phyloP scores from a whole-genome alignment of 257 asterid genomes.

The Paulownia fortunei region DNA sequence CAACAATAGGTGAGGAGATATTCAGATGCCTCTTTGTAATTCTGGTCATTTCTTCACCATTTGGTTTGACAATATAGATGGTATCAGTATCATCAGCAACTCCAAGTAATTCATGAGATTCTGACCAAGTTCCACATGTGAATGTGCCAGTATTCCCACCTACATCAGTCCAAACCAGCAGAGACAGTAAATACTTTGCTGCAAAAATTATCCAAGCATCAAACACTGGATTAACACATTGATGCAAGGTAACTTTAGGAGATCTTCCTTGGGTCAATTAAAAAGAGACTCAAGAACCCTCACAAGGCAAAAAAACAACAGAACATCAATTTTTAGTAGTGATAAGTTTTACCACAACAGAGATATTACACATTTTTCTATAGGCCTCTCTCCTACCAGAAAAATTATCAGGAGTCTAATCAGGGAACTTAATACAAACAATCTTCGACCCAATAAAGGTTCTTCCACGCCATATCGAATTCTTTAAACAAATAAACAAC shows the following conservation, averaged over 20 bases:
- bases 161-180: conserved; percentile 45
- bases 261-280: conserved; percentile 23
- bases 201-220: conserved; percentile 21
- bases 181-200: conserved; percentile 18
- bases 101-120: conserved; percentile 88
- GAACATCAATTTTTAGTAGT: not conserved
- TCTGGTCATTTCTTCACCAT: conserved; percentile 92
- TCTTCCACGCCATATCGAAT: not conserved
- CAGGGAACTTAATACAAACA: conserved; percentile 11
- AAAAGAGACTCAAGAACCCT: not conserved
- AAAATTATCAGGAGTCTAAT: conserved; percentile 3
- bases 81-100: conserved; percentile 79
- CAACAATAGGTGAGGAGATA: conserved; percentile 67
- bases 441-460: not conserved
- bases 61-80: conserved; percentile 74
- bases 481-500: not conserved
- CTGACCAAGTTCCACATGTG: conserved; percentile 91
- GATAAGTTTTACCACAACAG: not conserved
- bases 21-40: conserved; percentile 69
- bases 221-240: conserved; percentile 20
- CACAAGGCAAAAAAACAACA: not conserved
- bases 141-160: conserved; percentile 63
- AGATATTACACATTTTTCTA: not conserved
- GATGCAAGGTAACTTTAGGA: not conserved
- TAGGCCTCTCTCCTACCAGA: conserved; percentile 10